Evolutionary conservation across 441 rosid genomes (phyloP).

Genomic region (Kokia cookei): DNA sequence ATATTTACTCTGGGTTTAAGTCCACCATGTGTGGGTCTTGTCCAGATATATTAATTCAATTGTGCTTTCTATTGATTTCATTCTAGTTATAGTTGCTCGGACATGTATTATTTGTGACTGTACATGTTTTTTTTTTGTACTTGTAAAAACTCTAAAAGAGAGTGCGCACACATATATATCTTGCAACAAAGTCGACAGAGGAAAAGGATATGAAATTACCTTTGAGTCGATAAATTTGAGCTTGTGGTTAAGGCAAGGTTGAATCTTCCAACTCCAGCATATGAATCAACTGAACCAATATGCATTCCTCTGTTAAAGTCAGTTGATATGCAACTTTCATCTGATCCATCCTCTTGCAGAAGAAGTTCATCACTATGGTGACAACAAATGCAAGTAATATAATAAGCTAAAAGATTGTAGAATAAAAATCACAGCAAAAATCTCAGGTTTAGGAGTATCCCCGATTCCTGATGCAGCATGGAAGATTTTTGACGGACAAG

Average conservation of each 20-base stretch:
- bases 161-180: too few relatives aligned
- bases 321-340: slow-evolving; percentile 43
- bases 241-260: slow-evolving; percentile 35
- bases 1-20: too few relatives aligned
- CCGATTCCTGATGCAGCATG: not conserved
- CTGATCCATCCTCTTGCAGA: slow-evolving; percentile 80
- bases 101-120: too few relatives aligned
- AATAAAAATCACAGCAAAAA: not conserved
- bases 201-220: slow-evolving; percentile 34
- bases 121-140: too few relatives aligned
- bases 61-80: too few relatives aligned
- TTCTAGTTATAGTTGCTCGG: too few relatives aligned
- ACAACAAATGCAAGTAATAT: slow-evolving; percentile 11
- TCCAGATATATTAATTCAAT: too few relatives aligned
- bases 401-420: slow-evolving; percentile 6
- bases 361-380: slow-evolving; percentile 83
- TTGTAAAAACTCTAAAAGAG: too few relatives aligned
- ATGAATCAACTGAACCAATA: slow-evolving; percentile 51
- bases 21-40: too few relatives aligned
- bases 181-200: too few relatives aligned
- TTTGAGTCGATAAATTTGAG: slow-evolving; percentile 49
- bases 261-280: slow-evolving; percentile 38
- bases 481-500: not conserved
- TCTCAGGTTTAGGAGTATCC: not conserved
- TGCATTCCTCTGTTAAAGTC: slow-evolving; percentile 77